phyloP scores from a whole-genome alignment of 2,329 filamentous ascomycete genomes.

The Thielaviopsis punctulata region DNA sequence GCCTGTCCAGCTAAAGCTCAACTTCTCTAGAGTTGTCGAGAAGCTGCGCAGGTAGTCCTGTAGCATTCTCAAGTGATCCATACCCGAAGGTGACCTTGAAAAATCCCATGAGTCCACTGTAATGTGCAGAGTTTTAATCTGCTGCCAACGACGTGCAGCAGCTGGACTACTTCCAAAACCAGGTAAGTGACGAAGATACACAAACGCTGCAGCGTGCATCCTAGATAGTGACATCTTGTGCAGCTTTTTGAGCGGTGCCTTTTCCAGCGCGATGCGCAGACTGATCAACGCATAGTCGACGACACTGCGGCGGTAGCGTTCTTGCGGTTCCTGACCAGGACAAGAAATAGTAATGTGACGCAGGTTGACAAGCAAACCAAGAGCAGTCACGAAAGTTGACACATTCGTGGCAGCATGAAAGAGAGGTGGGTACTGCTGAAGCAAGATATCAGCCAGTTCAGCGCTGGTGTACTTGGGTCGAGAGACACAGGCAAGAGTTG shows the following conservation, averaged over 20 bases:
- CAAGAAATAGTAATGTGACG: conserved; percentile 61
- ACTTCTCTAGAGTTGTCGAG: conserved; percentile 45
- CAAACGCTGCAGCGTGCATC: conserved; percentile 58
- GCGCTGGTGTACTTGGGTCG: conserved; percentile 64
- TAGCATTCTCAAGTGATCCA: conserved; percentile 60
- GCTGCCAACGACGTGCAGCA: conserved; percentile 55
- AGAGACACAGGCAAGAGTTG: conserved; percentile 41
- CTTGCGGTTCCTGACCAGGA: conserved; percentile 49
- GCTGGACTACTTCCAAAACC: conserved; percentile 61
- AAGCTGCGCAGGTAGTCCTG: conserved; percentile 65
- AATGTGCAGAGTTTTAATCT: conserved; percentile 58
- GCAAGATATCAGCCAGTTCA: conserved; percentile 64
- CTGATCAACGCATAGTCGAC: conserved; percentile 85
- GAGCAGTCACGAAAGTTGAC: conserved; percentile 60
- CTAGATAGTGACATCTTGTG: conserved; percentile 53
- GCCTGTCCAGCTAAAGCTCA: conserved; percentile 65
- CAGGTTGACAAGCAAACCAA: conserved; percentile 51
- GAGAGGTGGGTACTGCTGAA: conserved; percentile 72
- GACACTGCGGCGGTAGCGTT: conserved; percentile 56
- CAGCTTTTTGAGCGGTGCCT: conserved; percentile 47
- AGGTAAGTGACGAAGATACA: conserved; percentile 58
- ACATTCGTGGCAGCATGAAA: conserved; percentile 86
- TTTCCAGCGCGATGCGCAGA: conserved; percentile 66
- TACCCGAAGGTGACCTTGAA: conserved; percentile 37
- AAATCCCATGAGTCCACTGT: conserved; percentile 56